phyloP scores from a whole-genome alignment of 805 yeast genomes.

The Wickerhamia fluorescens region DNA sequence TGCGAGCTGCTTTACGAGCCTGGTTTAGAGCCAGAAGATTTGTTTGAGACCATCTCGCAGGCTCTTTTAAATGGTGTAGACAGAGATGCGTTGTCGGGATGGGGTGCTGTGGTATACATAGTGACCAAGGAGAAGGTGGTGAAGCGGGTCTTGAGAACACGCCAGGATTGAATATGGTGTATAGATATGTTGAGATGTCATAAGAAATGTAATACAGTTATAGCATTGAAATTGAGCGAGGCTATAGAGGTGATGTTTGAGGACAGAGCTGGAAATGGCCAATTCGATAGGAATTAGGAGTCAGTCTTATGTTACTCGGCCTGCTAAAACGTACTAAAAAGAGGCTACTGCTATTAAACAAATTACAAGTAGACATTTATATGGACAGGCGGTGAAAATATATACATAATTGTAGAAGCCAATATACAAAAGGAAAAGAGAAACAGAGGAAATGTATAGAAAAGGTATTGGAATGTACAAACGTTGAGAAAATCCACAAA shows the following conservation, averaged over 20 bases:
- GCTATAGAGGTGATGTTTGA: too few species aligned
- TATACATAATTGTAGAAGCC: not conserved
- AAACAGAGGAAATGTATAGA: not conserved
- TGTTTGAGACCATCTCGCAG: conserved; percentile 93
- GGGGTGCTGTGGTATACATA: conserved; percentile 96
- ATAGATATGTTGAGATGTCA: too few species aligned
- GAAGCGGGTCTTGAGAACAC: conserved; percentile 81
- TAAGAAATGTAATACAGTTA: too few species aligned
- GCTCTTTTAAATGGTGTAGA: conserved; percentile 91
- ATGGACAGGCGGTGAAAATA: too few species aligned
- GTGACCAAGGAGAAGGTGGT: conserved; percentile 88
- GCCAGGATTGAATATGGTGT: conserved; percentile 66
- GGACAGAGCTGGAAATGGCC: not conserved
- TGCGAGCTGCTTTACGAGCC: conserved; percentile 97
- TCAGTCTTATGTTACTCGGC: too few species aligned
- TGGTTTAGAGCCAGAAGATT: conserved; percentile 84
- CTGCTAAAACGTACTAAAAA: too few species aligned
- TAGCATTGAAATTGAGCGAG: too few species aligned
- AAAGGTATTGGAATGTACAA: too few species aligned
- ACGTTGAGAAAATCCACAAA: too few species aligned
- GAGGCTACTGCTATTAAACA: too few species aligned
- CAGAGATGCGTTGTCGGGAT: conserved; percentile 95
- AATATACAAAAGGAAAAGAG: conserved; percentile 1
- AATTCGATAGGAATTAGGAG: too few species aligned
- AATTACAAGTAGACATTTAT: too few species aligned